Conservation (phyloP, 768 basidiomycete genomes). For the Leccinum broughii region DNA sequence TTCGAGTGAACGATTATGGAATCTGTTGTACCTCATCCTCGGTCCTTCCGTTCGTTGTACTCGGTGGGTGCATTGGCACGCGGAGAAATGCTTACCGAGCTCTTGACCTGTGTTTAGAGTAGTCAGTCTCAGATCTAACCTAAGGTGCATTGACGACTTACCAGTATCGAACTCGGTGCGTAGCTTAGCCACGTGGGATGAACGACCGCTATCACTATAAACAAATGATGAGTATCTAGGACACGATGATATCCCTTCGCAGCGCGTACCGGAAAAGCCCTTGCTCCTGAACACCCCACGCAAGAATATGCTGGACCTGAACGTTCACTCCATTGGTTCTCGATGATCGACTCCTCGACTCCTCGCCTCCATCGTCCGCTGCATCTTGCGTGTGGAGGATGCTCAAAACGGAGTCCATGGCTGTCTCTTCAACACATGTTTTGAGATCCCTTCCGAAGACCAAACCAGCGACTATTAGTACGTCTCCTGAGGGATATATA, state of each 20-base stretch:
- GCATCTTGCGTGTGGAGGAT: constrained; percentile 10
- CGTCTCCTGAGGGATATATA: constrained; percentile 34
- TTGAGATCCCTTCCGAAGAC: constrained; percentile 69
- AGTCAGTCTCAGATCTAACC: constrained; percentile 6
- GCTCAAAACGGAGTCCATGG: constrained; percentile 35
- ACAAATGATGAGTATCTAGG: constrained; percentile 11
- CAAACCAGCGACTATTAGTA: constrained; percentile 41
- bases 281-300: constrained; percentile 86
- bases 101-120: constrained; percentile 43
- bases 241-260: not conserved
- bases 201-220: constrained; percentile 79
- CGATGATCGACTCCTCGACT: not conserved
- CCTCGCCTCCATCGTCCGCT: not conserved
- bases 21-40: too few relatives aligned
- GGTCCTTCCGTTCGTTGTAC: too few relatives aligned
- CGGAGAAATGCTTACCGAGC: too few relatives aligned
- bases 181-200: constrained; percentile 75
- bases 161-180: constrained; percentile 83
- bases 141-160: constrained; percentile 27
- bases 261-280: constrained; percentile 75
- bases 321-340: constrained; percentile 17
- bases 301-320: constrained; percentile 59
- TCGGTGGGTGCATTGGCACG: too few relatives aligned
- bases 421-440: constrained; percentile 56
- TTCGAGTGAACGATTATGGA: too few relatives aligned